Evolutionary conservation across 2,329 filamentous ascomycete genomes (phyloP), one percentile per base, ranked within the genome.

Genomic region (Tolypocladium ophioglossoides): DNA sequence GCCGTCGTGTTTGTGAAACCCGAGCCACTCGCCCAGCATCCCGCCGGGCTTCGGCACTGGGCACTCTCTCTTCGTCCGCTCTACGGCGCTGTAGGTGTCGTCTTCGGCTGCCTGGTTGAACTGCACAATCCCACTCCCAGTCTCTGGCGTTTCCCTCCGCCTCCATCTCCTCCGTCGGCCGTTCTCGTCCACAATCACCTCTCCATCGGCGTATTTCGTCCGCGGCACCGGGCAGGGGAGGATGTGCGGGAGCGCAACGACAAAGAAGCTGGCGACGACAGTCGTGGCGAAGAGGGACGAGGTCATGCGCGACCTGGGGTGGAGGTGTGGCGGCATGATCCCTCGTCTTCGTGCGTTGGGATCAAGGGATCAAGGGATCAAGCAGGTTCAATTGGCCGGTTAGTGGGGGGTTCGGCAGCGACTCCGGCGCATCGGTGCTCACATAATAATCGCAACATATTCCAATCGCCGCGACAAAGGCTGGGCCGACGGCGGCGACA

Each of bases 241-340:
- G 34, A 95, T 68, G 69, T 99, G 94, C 24, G 94, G 94, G 47
- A 96, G 77, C 34, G 83, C 89, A 52, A 99, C 94, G 58, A 99
- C 91, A 59, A 96, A 80, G 70, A 99, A 96, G 62, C 88, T 94
- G 35, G 91, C 85, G 58, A 89, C 79, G 53, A 97, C 81, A 1
- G 92, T 97, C n/a, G 87, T 89, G 51, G 90, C 91, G 75, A 99
- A 99, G 57, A 99, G 85, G 48, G 91, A 94, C 54, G 88, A 91
- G 63, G 94, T 99, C 75, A 90, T 89, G 64, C 89, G 86, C 62
- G 92, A 97, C 70, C 91, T 86, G 37, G 94, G 94, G 71, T 99
- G 94, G 44, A 99, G 84, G 72, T 92, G 87, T 57, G 89, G 88
- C 64, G 89, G 85, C 88, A 94, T 94, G 68, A 66, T 61, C 52